These are phyloP conservation scores for Cystobasidium pallidum DNA, from an alignment of 1,284 basidiomycete genomes.

Conservation along the genomic window DNA sequence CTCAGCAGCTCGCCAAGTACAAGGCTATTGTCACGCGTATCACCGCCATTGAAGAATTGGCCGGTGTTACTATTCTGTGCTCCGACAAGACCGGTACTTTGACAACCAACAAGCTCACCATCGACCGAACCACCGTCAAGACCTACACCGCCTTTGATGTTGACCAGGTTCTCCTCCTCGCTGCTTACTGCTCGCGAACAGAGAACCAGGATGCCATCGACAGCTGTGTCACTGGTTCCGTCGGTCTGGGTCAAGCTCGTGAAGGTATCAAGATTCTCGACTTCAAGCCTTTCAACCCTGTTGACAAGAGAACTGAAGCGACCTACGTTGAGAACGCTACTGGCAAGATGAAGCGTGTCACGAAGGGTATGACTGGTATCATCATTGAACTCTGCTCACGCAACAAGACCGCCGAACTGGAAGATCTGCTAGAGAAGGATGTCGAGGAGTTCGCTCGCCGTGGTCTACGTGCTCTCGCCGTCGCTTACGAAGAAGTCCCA, in stretches of 20 bases:
- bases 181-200: constrained; percentile 93
- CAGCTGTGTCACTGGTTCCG: constrained; percentile 77
- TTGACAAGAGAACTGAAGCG: constrained; percentile 98
- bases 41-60: constrained; percentile 95
- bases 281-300: constrained; percentile 99
- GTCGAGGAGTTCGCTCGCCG: constrained; percentile 92
- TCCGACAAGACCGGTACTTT: constrained; percentile 45
- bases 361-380: constrained; percentile 92
- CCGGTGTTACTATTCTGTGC: constrained; percentile 86
- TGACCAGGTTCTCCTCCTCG: constrained; percentile 88
- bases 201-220: constrained; percentile 99
- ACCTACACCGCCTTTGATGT: constrained; percentile 86
- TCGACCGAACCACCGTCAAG: constrained; percentile 88
- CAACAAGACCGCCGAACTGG: constrained; percentile 90
- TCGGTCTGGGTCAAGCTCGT: constrained; percentile 74
- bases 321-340: constrained; percentile 92
- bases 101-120: constrained; percentile 98
- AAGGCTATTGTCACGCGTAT: constrained; percentile 98
- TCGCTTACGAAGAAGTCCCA: constrained; percentile 91
- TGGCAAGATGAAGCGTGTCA: constrained; percentile 94
- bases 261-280: constrained; percentile 92
- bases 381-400: constrained; percentile 75
- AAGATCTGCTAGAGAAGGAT: constrained; percentile 88
- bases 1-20: constrained; percentile 96
- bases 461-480: constrained; percentile 96